phyloP scores from a whole-genome alignment of 2,329 filamentous ascomycete genomes.

The Chrysoporthe puriensis region DNA sequence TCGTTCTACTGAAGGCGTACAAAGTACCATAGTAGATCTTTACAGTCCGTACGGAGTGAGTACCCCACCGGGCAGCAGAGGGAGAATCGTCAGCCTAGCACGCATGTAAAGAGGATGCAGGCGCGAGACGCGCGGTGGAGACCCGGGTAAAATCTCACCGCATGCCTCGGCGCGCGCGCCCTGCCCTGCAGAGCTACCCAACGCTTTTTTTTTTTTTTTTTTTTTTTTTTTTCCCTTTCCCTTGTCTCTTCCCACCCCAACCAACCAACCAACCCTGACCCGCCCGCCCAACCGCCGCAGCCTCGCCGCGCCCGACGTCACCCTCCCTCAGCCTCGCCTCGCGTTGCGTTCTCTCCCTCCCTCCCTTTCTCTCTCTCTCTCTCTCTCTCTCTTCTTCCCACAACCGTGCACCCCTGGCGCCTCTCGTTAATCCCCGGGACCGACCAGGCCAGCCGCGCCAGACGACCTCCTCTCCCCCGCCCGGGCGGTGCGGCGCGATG shows the following conservation, averaged over 20 bases:
- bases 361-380: too few relatives aligned
- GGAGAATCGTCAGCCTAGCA: too few relatives aligned
- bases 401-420: too few relatives aligned
- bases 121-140: not conserved
- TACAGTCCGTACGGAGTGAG: not conserved
- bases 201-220: not conserved
- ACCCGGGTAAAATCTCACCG: slow-evolving; percentile 16
- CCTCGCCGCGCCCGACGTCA: too few relatives aligned
- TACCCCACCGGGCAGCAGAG: too few relatives aligned
- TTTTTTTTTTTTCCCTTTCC: too few relatives aligned
- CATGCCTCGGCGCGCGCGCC: slow-evolving; percentile 11
- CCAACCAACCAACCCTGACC: too few relatives aligned
- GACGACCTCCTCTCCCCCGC: not conserved
- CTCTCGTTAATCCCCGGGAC: too few relatives aligned
- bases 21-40: too few relatives aligned
- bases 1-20: too few relatives aligned
- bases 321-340: slow-evolving; percentile 3
- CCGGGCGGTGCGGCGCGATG: slow-evolving; percentile 19
- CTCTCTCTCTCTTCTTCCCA: not conserved
- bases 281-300: too few relatives aligned
- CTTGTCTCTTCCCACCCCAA: too few relatives aligned
- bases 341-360: not conserved
- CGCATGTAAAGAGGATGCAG: not conserved
- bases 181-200: not conserved
- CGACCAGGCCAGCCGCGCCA: not conserved